phyloP scores from a whole-genome alignment of 176 grass and related monocot genomes.

The Triticum turgidum region DNA sequence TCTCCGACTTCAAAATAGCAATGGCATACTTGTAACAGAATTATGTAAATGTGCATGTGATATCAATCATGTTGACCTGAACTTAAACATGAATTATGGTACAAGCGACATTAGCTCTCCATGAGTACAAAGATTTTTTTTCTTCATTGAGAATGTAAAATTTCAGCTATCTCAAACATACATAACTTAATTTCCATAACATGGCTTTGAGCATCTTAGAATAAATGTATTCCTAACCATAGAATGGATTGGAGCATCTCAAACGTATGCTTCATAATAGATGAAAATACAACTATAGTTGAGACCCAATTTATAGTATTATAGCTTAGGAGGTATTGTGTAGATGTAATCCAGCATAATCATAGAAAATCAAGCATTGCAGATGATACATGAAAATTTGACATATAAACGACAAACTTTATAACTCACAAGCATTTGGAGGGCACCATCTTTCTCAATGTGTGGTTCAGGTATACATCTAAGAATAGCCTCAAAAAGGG shows the following conservation, averaged over 20 bases:
- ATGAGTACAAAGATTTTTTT: background rate
- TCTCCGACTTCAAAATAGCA: constrained; percentile 15
- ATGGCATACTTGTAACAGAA: background rate
- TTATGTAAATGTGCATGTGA: background rate
- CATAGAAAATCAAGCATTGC: constrained; percentile 12
- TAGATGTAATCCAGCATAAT: constrained; percentile 19
- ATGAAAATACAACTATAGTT: background rate
- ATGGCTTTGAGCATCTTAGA: constrained; percentile 11
- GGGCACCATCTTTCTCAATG: constrained; percentile 84
- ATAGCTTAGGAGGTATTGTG: background rate
- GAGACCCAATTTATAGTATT: constrained; percentile 2
- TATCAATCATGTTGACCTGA: background rate
- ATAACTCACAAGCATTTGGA: constrained; percentile 91
- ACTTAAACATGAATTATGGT: background rate
- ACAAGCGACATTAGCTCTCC: background rate
- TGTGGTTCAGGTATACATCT: constrained; percentile 96
- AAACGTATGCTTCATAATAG: background rate
- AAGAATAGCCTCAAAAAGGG: constrained; percentile 96
- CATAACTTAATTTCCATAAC: background rate
- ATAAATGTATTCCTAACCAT: background rate
- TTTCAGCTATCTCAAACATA: background rate
- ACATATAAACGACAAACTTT: constrained; percentile 13
- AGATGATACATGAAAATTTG: background rate
- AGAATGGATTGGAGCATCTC: constrained; percentile 10
- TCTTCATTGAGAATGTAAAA: constrained; percentile 7